These are phyloP conservation scores for Lipomyces sp. DNA, from an alignment of 805 yeast species.

Conservation along the genomic window DNA sequence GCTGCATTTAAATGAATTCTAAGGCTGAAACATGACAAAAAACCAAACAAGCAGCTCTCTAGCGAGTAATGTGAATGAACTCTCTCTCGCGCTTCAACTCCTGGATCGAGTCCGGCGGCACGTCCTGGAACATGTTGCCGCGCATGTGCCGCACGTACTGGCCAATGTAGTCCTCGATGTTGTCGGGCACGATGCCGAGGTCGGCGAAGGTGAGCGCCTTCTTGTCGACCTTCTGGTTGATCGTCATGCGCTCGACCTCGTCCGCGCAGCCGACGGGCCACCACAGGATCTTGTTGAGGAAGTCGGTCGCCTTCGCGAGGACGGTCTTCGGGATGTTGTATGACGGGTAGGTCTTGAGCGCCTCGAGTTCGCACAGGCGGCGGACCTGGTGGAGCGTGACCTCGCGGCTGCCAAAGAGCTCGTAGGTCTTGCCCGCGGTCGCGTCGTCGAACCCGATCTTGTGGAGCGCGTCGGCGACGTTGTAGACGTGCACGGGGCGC, in stretches of 20 bases:
- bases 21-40: no score
- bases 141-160: slow-evolving; percentile 39
- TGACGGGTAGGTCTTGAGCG: slow-evolving; percentile 43
- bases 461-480: slow-evolving; percentile 77
- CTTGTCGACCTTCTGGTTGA: slow-evolving; percentile 61
- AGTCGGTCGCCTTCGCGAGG: slow-evolving; percentile 40
- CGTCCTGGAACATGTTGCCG: slow-evolving; percentile 27
- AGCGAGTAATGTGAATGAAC: slow-evolving; percentile 22
- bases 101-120: slow-evolving; percentile 21
- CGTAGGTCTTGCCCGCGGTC: slow-evolving; percentile 72
- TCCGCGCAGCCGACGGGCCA: slow-evolving; percentile 61
- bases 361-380: slow-evolving; percentile 64
- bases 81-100: slow-evolving; percentile 26
- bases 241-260: slow-evolving; percentile 66
- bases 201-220: slow-evolving; percentile 63
- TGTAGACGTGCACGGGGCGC: slow-evolving; percentile 71
- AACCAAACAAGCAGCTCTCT: no score
- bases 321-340: slow-evolving; percentile 43
- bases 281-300: slow-evolving; percentile 40
- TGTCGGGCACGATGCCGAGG: slow-evolving; percentile 62
- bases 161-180: slow-evolving; percentile 50
- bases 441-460: slow-evolving; percentile 76
- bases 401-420: slow-evolving; percentile 69
- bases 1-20: no score
- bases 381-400: slow-evolving; percentile 61